A percentile compares a stretch with the other conserved stretches of the same genome.
Conservation (phyloP, 495 filamentous ascomycete species). For the Xylaria palmicola region DNA sequence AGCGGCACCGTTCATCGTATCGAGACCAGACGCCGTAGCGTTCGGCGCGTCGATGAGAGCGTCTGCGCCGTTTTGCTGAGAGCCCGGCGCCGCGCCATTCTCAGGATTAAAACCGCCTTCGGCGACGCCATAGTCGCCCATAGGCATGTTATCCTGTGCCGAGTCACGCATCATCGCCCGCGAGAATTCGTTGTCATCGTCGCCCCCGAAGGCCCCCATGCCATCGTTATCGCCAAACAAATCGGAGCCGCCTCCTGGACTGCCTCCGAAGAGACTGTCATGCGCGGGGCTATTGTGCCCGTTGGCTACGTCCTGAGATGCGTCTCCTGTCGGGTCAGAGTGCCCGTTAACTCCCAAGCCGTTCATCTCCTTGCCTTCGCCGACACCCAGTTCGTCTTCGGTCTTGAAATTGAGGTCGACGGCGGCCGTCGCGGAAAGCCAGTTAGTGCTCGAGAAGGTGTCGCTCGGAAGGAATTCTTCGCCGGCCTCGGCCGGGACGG, state of each 20-base stretch:
- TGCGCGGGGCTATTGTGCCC: slow-evolving; percentile 66
- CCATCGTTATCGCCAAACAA: slow-evolving; percentile 60
- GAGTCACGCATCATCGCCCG: slow-evolving; percentile 67
- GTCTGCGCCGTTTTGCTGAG: not conserved
- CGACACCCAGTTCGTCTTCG: slow-evolving; percentile 12
- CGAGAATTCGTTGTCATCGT: slow-evolving; percentile 87
- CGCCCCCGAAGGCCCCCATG: slow-evolving; percentile 63
- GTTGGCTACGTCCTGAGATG: slow-evolving; percentile 33
- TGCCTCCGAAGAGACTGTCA: slow-evolving; percentile 65
- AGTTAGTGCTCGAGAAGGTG: slow-evolving; percentile 59
- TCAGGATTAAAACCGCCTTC: slow-evolving; percentile 25
- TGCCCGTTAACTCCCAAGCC: slow-evolving; percentile 24
- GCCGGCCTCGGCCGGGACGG: slow-evolving; percentile 70
- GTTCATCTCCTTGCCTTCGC: slow-evolving; percentile 11
- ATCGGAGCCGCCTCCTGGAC: slow-evolving; percentile 57
- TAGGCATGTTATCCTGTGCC: slow-evolving; percentile 39
- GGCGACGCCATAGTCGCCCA: slow-evolving; percentile 30
- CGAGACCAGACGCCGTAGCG: not conserved
- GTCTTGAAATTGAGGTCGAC: slow-evolving; percentile 17
- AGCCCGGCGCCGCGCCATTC: slow-evolving; percentile 12
- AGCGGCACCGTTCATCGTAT: not conserved
- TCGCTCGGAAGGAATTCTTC: slow-evolving; percentile 58
- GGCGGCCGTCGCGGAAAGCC: slow-evolving; percentile 33
- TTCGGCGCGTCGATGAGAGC: slow-evolving; percentile 1
- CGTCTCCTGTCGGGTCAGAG: slow-evolving; percentile 23